These are phyloP conservation scores for Elsinoe batatas DNA, from an alignment of 2,329 filamentous ascomycete genomes.

Conservation along the genomic window DNA sequence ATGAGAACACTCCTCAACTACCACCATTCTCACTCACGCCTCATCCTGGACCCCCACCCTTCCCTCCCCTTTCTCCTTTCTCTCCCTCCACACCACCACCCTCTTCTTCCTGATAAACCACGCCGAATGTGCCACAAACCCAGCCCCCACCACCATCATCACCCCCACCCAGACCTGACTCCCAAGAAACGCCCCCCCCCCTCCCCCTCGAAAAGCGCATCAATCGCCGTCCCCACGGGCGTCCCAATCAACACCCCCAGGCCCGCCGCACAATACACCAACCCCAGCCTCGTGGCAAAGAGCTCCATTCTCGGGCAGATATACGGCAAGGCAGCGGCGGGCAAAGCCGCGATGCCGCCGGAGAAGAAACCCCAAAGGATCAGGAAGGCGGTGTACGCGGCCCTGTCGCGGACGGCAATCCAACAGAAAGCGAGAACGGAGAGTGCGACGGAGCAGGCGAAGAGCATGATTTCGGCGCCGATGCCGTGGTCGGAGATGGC, in stretches of 20 bases:
- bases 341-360: not conserved
- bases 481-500: not conserved
- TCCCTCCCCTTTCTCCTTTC: not conserved
- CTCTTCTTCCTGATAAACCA: not conserved
- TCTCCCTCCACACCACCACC: not conserved
- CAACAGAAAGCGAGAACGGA: conserved; percentile 2
- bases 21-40: not conserved
- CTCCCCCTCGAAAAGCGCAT: not conserved
- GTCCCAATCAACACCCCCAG: conserved; percentile 9
- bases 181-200: not conserved
- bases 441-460: not conserved
- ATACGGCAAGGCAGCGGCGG: not conserved
- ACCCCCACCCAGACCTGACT: not conserved
- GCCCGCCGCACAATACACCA: not conserved
- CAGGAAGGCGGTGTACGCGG: conserved; percentile 1
- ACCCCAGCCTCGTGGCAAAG: conserved; percentile 1
- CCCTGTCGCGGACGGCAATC: conserved; percentile 2
- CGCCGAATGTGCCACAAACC: not conserved
- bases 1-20: not conserved
- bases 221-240: conserved; percentile 2
- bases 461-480: not conserved
- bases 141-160: not conserved
- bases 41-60: not conserved
- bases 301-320: conserved; percentile 1
- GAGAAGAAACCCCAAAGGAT: conserved; percentile 6